These are phyloP conservation scores for Penicillium daleae DNA, from an alignment of 495 filamentous ascomycete species.

Conservation along the genomic window DNA sequence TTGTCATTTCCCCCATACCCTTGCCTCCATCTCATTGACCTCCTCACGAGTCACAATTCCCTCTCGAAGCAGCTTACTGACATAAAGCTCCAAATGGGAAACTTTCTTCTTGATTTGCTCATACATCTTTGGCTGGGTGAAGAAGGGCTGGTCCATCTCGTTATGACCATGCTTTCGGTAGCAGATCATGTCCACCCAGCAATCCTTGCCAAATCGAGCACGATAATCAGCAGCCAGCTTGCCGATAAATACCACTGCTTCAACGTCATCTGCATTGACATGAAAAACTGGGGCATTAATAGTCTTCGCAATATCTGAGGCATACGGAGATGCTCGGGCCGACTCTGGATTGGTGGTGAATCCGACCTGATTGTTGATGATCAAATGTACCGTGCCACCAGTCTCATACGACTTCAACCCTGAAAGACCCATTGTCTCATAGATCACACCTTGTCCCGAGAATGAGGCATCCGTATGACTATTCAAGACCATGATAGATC, in stretches of 20 bases:
- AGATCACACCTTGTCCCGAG: not conserved
- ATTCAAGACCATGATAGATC: not conserved
- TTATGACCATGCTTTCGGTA: constrained; percentile 6
- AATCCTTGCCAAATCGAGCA: constrained; percentile 2
- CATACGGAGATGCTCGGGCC: not conserved
- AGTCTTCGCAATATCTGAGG: constrained; percentile 2
- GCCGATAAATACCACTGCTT: constrained; percentile 3
- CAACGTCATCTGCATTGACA: constrained; percentile 6
- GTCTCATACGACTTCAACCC: not conserved
- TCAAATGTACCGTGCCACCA: not conserved
- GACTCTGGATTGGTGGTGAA: constrained; percentile 4
- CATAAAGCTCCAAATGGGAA: not conserved
- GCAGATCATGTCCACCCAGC: constrained; percentile 2
- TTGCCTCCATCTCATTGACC: not conserved
- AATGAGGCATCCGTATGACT: not conserved
- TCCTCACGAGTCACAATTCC: not conserved
- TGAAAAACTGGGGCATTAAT: constrained; percentile 1
- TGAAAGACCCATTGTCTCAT: not conserved
- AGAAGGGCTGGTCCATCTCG: constrained; percentile 7
- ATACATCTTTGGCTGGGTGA: constrained; percentile 1
- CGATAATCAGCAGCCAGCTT: constrained; percentile 2
- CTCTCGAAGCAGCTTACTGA: not conserved
- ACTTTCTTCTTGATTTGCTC: constrained; percentile 1
- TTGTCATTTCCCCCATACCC: not conserved
- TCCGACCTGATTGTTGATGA: constrained; percentile 5